These are phyloP conservation scores for Phytophthora vignae DNA, from an alignment of 352 stramenopile species.

Conservation along the genomic window DNA sequence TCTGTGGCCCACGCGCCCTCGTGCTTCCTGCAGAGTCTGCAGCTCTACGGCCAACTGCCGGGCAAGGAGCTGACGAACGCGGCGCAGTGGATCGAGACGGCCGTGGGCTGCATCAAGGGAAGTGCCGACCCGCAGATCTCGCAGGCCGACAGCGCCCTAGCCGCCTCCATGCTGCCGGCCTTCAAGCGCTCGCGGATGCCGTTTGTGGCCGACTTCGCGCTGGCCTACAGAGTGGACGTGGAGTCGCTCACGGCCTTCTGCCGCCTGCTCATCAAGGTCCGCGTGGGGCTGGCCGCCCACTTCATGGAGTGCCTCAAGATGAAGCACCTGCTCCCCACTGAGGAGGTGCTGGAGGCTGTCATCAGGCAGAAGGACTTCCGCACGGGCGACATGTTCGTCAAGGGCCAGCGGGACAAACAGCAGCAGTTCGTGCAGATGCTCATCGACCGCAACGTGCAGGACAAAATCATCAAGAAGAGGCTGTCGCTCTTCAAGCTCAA, in stretches of 20 bases:
- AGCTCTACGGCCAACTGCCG: constrained; percentile 36
- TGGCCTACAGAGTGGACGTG: constrained; percentile 47
- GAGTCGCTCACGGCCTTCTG: constrained; percentile 45
- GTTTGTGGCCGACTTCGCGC: constrained; percentile 53
- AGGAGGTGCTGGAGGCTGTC: constrained; percentile 46
- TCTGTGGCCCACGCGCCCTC: constrained; percentile 40
- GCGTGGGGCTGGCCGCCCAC: constrained; percentile 47
- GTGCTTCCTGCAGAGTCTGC: constrained; percentile 49
- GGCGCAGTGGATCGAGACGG: constrained; percentile 32
- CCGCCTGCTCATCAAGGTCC: constrained; percentile 29
- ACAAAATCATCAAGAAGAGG: constrained; percentile 82
- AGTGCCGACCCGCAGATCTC: constrained; percentile 32
- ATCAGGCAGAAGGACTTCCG: constrained; percentile 65
- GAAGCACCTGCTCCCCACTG: constrained; percentile 50
- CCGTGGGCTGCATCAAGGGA: constrained; percentile 30
- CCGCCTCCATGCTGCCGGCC: constrained; percentile 50
- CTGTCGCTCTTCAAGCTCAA: constrained; percentile 66
- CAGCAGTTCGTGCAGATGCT: constrained; percentile 59
- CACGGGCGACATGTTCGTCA: constrained; percentile 66
- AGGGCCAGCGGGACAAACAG: constrained; percentile 45
- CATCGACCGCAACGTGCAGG: constrained; percentile 47
- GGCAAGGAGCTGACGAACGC: constrained; percentile 31
- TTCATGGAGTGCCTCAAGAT: constrained; percentile 57
- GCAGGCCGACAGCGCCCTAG: constrained; percentile 43
- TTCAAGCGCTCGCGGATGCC: constrained; percentile 42